phyloP scores from a whole-genome alignment of 106 monocot genomes.

The Platanthera guangdongensis region DNA sequence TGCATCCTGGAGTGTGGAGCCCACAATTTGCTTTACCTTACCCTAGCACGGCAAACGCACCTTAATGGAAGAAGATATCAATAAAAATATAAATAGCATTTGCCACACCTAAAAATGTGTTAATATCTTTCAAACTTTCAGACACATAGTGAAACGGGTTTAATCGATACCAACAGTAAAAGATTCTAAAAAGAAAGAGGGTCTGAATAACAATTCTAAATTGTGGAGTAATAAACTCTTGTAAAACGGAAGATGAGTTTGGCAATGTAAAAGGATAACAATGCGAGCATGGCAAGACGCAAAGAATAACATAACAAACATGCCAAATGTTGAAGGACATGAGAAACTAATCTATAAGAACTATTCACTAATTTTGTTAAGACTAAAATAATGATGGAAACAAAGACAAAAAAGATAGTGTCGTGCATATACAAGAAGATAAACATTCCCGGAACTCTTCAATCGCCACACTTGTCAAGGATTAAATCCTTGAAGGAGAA shows the following conservation, averaged over 20 bases:
- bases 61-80: neutral
- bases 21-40: conserved; percentile 97
- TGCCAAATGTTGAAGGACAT: no score
- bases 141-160: neutral
- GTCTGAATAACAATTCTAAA: neutral
- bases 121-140: neutral
- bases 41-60: conserved; percentile 37
- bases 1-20: conserved; percentile 68
- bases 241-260: neutral
- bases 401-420: no score
- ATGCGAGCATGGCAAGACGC: no score
- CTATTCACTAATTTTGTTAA: no score
- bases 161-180: neutral
- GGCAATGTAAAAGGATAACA: no score
- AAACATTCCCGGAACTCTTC: no score
- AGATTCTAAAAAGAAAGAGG: neutral
- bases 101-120: neutral
- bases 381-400: no score
- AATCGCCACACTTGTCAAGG: no score
- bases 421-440: no score
- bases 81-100: neutral
- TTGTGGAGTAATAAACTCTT: neutral
- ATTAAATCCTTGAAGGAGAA: no score
- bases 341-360: no score
- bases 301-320: no score